These are phyloP conservation scores for Mikania micrantha DNA, from an alignment of 129 eudicot genomes.

Conservation along the genomic window DNA sequence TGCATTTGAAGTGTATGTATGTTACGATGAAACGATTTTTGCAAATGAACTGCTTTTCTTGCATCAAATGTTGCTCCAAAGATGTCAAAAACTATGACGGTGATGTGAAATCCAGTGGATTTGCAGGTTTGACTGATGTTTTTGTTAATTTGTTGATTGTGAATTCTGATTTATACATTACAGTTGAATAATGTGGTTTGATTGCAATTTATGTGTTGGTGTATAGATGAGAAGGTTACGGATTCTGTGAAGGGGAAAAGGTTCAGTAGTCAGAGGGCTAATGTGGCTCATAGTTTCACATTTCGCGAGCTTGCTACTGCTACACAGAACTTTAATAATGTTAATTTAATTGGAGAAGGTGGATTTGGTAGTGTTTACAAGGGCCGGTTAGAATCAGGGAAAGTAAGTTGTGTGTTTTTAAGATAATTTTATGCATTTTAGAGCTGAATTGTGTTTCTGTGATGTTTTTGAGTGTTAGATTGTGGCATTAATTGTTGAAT, in stretches of 20 bases:
- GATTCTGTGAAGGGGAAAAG: constrained; percentile 38
- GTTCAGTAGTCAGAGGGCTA: constrained; percentile 29
- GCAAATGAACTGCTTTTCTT: constrained; percentile 22
- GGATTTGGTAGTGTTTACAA: constrained; percentile 90
- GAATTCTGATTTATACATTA: not conserved
- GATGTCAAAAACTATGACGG: constrained; percentile 22
- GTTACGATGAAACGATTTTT: not conserved
- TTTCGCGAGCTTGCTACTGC: constrained; percentile 80
- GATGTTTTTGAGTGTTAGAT: not conserved
- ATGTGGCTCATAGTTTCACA: constrained; percentile 61
- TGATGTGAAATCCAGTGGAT: not conserved
- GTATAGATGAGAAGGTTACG: constrained; percentile 33
- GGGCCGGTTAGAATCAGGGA: constrained; percentile 75
- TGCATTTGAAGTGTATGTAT: not conserved
- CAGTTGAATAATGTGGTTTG: constrained; percentile 3
- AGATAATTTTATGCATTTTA: not conserved
- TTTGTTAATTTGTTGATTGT: not conserved
- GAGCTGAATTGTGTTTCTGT: not conserved
- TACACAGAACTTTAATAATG: constrained; percentile 71
- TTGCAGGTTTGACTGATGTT: constrained; percentile 18
- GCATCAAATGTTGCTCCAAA: constrained; percentile 24
- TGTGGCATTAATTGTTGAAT: constrained; percentile 6
- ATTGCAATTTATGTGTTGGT: constrained; percentile 12
- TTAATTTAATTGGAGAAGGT: constrained; percentile 84
- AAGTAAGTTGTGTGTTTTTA: constrained; percentile 30